Base-by-base conservation (phyloP, 2,329 filamentous ascomycete species). In the Sclerotinia glacialis region DNA sequence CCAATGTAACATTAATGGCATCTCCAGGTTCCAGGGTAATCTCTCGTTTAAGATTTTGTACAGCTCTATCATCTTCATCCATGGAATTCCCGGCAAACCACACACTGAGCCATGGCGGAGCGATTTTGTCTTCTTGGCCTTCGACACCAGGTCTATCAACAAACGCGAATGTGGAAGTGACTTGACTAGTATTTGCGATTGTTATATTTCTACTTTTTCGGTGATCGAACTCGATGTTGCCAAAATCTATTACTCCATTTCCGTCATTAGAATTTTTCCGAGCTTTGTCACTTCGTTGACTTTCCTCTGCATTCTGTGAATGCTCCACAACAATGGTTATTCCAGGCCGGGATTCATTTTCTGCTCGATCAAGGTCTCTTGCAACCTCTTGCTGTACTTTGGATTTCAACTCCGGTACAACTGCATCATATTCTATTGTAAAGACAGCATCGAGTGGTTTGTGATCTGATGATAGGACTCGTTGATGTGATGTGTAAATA, bases 391-490 rank as follows among this genome's bases (percentile, higher is more conserved):
- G 87, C 69, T 97, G 90, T 0, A 98, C 83, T 69, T 87, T 89
- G 1, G 92, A 86, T 76, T 96, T 97, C 34, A 97, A 80, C 37
- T 94, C 89, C 0, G 93, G 90, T 0, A 96, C 87, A 0, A 97
- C 91, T 0, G 91, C 90, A 69, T 97, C 91, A 75, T 95, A 97
- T 54, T 90, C 89, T 9, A 99, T 79, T 0, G 86, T 89, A 75
- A 98, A 98, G 0, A 93, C 81, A 0, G 93, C 92, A 67, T 89
- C 86, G 2, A 99, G 80, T 0, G 95, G 96, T 76, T 99, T 99
- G 78, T 99, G 95, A 73, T 99, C 95, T 0, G 94, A 98, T 0
- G 94, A 97, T 21, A 91, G 85, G 31, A 99, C 89, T 23, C 90
- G 85, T 77, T 98, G 95, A 74, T 98, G 92, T 0, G 93, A 94